Evolutionary conservation across 805 yeast species (phyloP), one percentile per base, ranked within the genome.

Genomic region (Zygoascus ofunaensis): DNA sequence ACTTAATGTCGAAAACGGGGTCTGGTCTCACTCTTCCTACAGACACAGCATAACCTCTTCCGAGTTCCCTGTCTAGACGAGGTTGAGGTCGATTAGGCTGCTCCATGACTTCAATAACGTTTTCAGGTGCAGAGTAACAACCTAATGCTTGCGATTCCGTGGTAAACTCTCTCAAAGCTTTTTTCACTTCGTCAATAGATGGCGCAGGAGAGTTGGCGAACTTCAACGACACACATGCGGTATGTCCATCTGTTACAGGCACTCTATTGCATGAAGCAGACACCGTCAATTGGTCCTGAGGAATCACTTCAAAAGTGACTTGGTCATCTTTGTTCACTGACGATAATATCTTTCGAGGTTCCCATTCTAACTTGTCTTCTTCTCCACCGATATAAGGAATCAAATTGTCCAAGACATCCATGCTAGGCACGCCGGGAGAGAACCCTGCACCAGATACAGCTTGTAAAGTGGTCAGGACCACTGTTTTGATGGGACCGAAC

Each of bases 391-490:
- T 92, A 73, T 71, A 92, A 35, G 98, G 98, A 45, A 92, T 87
- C 54, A 92, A 75, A 68, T 92, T 92, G 68, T 92, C 98, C 56
- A 92, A 73, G 44, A 90, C 79, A 61, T 92, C 97, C 65, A 92
- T 89, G 52, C 94, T 92, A 19, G 95, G 79, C 45, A 89, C 95
- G 63, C 98, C 98, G 41, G 98, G 98, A 7, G 95, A 84, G 64
- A 85, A 92, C 2, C 98, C 98, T 19, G 95, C 98, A 56, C 98
- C 98, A 3, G 97, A 89, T 52, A 92, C 86, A 33, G 98, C 98
- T 65, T 92, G 98, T 64, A 92, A 66, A 14, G 98, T 92, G 44
- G 97, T 86, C 40, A 95, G 77, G 12, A 95, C 81, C 54, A 90
- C 74, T 20, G 80, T 73, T 47, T 85, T 89, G 48, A 92, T 76